Base-by-base conservation (phyloP, 2,329 filamentous ascomycete species). In the Hypoxylon sp. region DNA sequence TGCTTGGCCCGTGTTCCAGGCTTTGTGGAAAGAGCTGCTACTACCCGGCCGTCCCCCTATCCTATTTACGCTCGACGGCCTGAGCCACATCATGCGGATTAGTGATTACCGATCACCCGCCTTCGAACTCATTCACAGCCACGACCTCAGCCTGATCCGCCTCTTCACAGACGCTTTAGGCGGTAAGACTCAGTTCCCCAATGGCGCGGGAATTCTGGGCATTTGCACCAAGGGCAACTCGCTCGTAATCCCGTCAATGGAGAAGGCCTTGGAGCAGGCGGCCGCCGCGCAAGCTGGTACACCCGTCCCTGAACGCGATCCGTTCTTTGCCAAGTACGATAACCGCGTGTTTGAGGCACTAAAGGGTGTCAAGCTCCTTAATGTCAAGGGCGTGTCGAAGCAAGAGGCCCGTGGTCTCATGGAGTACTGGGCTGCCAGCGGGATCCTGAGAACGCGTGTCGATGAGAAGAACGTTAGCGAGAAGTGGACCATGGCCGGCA, bases 381-480 rank as follows among this genome's bases (percentile, higher is more conserved):
- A 85, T 19, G 74, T 97, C 19, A 83, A 85, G 43, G 91, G 92
- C 7, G 73, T 97, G 69, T 89, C 82, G 71, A 91, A 89, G 78
- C 79, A 84, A 1, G 94, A 98, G 79, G 89, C 92, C 10, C 86
- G 90, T 62, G 85, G 88, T 0, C 82, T 97, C 70, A 90, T 98
- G 88, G 93, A 97, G 81, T 98, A 97, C 80, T 98, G 94, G 84
- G 93, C 92, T 4, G 88, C 87, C 34, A 96, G 92, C 76, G 95
- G 94, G 11, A 82, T 97, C 75, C 76, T 97, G 74, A 86, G 91
- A 67, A 82, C 86, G 64, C 83, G 81, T 47, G 84, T 97, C 51
- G 89, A 91, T 72, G 89, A 94, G 73, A 81, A 81, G 67, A 83
- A 85, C 65, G 90, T 97, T 34, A 83, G 85, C 20, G 91, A 96